Evolutionary conservation across 2,329 filamentous ascomycete genomes (phyloP).

Genomic region (Paracamarosporium sp.): DNA sequence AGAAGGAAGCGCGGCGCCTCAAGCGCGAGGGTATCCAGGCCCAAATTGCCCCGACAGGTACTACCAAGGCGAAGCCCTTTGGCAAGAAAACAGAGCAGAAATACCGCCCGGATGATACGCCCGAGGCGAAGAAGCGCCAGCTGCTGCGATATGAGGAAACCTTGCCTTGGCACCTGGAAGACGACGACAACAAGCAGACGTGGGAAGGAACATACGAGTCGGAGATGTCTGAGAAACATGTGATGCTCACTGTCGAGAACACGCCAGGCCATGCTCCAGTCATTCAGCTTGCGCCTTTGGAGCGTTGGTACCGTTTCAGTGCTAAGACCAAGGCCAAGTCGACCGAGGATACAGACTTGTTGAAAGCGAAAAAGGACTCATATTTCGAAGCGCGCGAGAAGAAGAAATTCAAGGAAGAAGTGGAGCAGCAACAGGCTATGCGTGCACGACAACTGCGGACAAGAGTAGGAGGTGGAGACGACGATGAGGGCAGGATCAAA

Average conservation of each 20-base stretch:
- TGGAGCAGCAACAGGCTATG: constrained; percentile 59
- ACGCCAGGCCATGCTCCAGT: constrained; percentile 54
- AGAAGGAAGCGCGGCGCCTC: constrained; percentile 79
- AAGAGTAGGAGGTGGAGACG: constrained; percentile 40
- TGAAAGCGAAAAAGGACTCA: constrained; percentile 78
- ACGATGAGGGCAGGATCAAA: constrained; percentile 45
- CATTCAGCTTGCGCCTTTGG: constrained; percentile 87
- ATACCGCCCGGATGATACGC: constrained; percentile 77
- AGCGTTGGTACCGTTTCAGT: constrained; percentile 93
- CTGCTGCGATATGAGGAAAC: constrained; percentile 88
- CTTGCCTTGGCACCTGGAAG: constrained; percentile 94
- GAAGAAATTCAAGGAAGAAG: constrained; percentile 31
- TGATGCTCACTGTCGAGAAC: constrained; percentile 78
- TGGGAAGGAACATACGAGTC: constrained; percentile 94
- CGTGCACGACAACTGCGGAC: constrained; percentile 32
- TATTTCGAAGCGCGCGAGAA: constrained; percentile 63
- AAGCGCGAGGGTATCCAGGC: constrained; percentile 87
- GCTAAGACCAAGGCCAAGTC: constrained; percentile 77
- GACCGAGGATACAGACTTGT: constrained; percentile 85
- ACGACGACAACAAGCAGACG: constrained; percentile 92
- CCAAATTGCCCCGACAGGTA: constrained; percentile 84
- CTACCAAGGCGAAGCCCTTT: constrained; percentile 69
- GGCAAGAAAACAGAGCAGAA: constrained; percentile 88
- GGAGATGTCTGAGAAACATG: constrained; percentile 80
- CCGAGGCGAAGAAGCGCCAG: constrained; percentile 71